Evolutionary conservation across 768 basidiomycete species (phyloP).

Genomic region (Artomyces pyxidatus): DNA sequence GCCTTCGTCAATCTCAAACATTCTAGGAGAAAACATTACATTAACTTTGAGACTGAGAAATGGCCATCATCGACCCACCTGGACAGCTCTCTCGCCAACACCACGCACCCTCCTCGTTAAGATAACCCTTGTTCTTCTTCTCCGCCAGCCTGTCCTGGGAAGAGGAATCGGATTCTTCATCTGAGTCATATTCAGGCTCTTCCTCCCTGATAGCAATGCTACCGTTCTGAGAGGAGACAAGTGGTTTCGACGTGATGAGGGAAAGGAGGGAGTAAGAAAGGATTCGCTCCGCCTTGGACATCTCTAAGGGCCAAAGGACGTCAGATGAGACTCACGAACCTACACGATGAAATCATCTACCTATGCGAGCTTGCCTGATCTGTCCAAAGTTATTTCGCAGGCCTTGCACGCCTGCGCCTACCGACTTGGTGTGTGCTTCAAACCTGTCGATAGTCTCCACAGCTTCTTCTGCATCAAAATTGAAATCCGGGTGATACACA

Average conservation of each 20-base stretch:
- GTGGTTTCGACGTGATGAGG: conserved; percentile 62
- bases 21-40: conserved; percentile 30
- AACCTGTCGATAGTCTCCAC: conserved; percentile 51
- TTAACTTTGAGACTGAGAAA: neutral
- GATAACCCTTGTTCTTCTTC: conserved; percentile 41
- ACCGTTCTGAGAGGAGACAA: conserved; percentile 40
- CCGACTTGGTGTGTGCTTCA: conserved; percentile 53
- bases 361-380: conserved; percentile 59
- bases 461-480: conserved; percentile 70
- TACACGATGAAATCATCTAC: conserved; percentile 29
- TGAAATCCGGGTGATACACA: conserved; percentile 81
- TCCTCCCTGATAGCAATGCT: conserved; percentile 23
- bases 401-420: conserved; percentile 61
- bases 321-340: neutral
- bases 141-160: conserved; percentile 7
- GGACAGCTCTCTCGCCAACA: conserved; percentile 78
- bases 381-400: conserved; percentile 55
- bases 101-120: conserved; percentile 74
- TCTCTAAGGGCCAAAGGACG: conserved; percentile 47
- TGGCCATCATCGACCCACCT: conserved; percentile 31
- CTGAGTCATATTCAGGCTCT: conserved; percentile 35
- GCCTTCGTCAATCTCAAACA: conserved; percentile 76
- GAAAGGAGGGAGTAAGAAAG: conserved; percentile 69
- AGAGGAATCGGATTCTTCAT: conserved; percentile 24
- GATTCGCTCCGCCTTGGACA: conserved; percentile 68